Percentiles rank a stretch among this genome's conserved stretches.
phyloP scores from a whole-genome alignment of 768 basidiomycete species.

The Mycena crocata region DNA sequence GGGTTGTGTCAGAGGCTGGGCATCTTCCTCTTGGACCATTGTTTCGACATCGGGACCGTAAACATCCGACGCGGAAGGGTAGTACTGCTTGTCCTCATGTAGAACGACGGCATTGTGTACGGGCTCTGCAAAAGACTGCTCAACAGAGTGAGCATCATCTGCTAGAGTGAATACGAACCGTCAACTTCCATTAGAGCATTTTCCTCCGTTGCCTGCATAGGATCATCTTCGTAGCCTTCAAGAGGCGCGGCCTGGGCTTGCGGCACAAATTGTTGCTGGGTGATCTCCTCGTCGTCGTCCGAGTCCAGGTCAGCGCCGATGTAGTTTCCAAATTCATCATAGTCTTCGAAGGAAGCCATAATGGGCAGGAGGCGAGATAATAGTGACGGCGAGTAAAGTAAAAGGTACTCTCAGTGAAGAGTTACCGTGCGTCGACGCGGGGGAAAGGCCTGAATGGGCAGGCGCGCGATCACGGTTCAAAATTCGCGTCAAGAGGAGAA shows the following conservation, averaged over 20 bases:
- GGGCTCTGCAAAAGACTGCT: conserved; percentile 63
- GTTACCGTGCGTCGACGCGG: neutral
- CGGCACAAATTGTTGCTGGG: conserved; percentile 60
- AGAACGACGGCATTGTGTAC: conserved; percentile 85
- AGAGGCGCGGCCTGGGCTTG: conserved; percentile 65
- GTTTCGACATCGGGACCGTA: conserved; percentile 97
- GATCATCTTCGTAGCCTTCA: conserved; percentile 87
- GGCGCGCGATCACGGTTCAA: conserved; percentile 88
- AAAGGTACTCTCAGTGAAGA: neutral
- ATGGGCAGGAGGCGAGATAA: neutral
- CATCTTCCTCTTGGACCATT: conserved; percentile 97
- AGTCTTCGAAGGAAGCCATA: conserved; percentile 80
- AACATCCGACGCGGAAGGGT: conserved; percentile 90
- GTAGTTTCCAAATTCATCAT: conserved; percentile 47
- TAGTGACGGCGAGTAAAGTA: neutral
- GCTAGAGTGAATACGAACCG: conserved; percentile 58
- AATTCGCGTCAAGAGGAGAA: conserved; percentile 91
- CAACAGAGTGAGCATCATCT: conserved; percentile 33
- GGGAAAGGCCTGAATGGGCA: neutral
- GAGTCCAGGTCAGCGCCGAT: conserved; percentile 96
- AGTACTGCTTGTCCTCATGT: conserved; percentile 99
- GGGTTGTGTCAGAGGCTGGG: conserved; percentile 94
- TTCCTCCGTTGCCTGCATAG: conserved; percentile 64
- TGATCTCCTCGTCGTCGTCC: conserved; percentile 77
- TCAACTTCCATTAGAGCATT: conserved; percentile 88